These are phyloP conservation scores for Pythium aristosporum DNA, from an alignment of 352 stramenopile genomes.

Conservation along the genomic window DNA sequence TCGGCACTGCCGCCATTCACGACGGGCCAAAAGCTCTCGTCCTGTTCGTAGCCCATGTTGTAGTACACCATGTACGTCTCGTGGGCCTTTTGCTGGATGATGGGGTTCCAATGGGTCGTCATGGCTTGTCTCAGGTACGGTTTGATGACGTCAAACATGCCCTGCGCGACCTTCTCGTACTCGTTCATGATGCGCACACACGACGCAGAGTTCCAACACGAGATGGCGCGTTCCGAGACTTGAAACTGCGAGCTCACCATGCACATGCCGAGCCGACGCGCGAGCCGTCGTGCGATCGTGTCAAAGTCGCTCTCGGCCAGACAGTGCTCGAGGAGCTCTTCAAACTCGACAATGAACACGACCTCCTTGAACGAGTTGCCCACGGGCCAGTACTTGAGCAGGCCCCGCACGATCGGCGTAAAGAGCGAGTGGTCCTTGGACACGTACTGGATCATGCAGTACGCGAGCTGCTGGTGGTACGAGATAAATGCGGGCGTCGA, in stretches of 20 bases:
- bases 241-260: conserved; percentile 87
- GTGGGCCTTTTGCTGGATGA: conserved; percentile 85
- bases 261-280: conserved; percentile 61
- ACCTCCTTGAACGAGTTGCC: conserved; percentile 89
- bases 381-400: conserved; percentile 86
- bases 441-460: conserved; percentile 91
- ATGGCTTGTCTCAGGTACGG: conserved; percentile 56
- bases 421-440: conserved; percentile 88
- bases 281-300: conserved; percentile 53
- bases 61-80: conserved; percentile 89
- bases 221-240: conserved; percentile 80
- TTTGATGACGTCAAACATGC: conserved; percentile 85
- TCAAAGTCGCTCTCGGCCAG: conserved; percentile 78
- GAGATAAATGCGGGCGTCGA: conserved; percentile 83
- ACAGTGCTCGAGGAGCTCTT: conserved; percentile 88
- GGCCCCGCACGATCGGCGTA: conserved; percentile 70
- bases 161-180: conserved; percentile 84
- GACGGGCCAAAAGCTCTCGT: conserved; percentile 40
- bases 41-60: conserved; percentile 88
- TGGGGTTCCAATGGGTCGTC: conserved; percentile 72
- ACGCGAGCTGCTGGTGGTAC: conserved; percentile 87
- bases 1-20: conserved; percentile 14
- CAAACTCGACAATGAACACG: conserved; percentile 88
- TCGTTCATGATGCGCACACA: conserved; percentile 89
- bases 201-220: conserved; percentile 75